Evolutionary conservation across 495 filamentous ascomycete species (phyloP).

Genomic region (Penicillium psychrofluorescens): DNA sequence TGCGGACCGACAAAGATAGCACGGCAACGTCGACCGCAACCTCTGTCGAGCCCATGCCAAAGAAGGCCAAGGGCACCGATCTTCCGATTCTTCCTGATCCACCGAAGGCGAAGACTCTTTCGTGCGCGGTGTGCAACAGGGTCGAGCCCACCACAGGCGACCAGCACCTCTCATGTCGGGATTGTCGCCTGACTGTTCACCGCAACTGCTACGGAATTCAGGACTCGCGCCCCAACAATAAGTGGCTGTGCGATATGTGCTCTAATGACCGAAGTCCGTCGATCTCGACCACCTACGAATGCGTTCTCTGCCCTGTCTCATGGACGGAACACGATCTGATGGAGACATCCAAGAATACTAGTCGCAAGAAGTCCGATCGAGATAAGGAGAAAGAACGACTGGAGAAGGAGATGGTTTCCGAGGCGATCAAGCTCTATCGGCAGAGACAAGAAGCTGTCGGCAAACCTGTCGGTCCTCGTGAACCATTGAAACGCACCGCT

Average conservation of each 20-base stretch:
- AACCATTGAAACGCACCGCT: constrained; percentile 84
- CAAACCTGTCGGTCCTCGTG: constrained; percentile 72
- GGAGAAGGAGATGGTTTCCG: constrained; percentile 71
- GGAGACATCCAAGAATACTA: constrained; percentile 72
- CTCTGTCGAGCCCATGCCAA: constrained; percentile 44
- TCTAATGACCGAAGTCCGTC: constrained; percentile 82
- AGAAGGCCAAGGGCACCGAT: constrained; percentile 51
- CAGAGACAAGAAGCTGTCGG: constrained; percentile 78
- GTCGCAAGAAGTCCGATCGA: constrained; percentile 91
- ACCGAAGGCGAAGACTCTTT: constrained; percentile 66
- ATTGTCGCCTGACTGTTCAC: constrained; percentile 91
- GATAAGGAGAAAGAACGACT: constrained; percentile 81
- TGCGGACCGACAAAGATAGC: constrained; percentile 46
- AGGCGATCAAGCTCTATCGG: constrained; percentile 68
- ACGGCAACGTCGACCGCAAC: constrained; percentile 37
- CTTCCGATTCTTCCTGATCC: constrained; percentile 60
- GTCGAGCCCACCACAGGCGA: constrained; percentile 60
- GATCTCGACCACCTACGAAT: constrained; percentile 85
- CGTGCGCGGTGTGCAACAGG: constrained; percentile 78
- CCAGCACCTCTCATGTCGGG: constrained; percentile 66
- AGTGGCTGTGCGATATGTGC: constrained; percentile 97
- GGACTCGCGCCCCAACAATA: constrained; percentile 58
- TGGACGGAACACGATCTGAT: constrained; percentile 72
- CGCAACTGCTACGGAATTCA: constrained; percentile 83
- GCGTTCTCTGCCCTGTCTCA: constrained; percentile 76